Evolutionary conservation across 345 rosid genomes (phyloP), one percentile per base, ranked within the genome.

Genomic region (Linum tenue): DNA sequence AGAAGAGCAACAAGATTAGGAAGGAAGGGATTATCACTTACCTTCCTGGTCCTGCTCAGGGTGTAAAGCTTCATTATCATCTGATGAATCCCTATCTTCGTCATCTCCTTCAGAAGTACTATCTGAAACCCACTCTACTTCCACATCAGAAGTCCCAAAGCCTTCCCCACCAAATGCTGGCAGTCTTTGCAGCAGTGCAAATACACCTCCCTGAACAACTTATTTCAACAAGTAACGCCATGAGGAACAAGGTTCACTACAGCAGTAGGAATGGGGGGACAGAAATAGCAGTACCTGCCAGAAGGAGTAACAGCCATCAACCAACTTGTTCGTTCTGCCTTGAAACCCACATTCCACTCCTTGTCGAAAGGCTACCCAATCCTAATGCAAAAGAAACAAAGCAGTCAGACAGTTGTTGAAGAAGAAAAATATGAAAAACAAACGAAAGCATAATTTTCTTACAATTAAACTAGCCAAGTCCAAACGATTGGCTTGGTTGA

Each of bases 241-340:
- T 43, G 43, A 58, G 56, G 37, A 35, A 12, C 5, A 70, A 63
- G 31, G 66, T 67, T 66, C 2, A 62, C 12, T 17, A 56, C 38
- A 7, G 76, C 67, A 8, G 63, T 7, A 39, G 15, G 4, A 39
- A 53, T 37, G 40, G 11, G 64, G 39, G 3, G 67, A 44, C 61
- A 11, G 36, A 51, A 57, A 60, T 51, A 59, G 53, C 76, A 22
- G 31, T 61, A 94, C 99, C 99, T 90, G 99, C 99, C 99, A 94
- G 76, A 90, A 94, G 44, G 96, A 90, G 84, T 94, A 94, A 69
- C 99, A 90, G 70, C 99, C 97, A 72, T 94, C 99, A 60, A 94
- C 96, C 72, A 94, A 78, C 73, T 94, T 94, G 78, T 94, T 94
- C n/a, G 85, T 79, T 86, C 97, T 82, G 69, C 99, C 99, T 79